A percentile compares a stretch with the other conserved stretches of the same genome.
Evolutionary conservation across 1,139 yeast genomes (phyloP).

Genomic region (Hyphopichia buzzinii): DNA sequence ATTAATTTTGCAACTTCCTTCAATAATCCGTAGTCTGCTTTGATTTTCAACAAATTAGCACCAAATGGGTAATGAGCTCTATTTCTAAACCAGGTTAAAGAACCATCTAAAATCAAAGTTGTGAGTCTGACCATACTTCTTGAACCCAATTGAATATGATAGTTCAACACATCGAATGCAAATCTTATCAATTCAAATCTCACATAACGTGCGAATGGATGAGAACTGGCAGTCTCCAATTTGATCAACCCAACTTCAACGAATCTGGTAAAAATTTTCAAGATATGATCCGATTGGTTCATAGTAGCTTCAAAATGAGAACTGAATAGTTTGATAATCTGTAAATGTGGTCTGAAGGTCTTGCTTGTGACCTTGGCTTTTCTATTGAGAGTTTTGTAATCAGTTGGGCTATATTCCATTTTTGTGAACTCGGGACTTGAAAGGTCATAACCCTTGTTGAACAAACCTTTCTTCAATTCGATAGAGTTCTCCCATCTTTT

Average conservation of each 20-base stretch:
- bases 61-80: conserved; percentile 79
- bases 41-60: conserved; percentile 68
- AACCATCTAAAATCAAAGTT: conserved; percentile 58
- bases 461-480: conserved; percentile 61
- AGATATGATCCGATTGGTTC: conserved; percentile 68
- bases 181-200: conserved; percentile 75
- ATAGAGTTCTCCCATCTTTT: conserved; percentile 69
- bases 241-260: conserved; percentile 58
- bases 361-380: conserved; percentile 47
- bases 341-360: conserved; percentile 70
- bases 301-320: conserved; percentile 84
- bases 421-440: conserved; percentile 59
- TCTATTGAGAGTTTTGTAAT: conserved; percentile 57
- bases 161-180: conserved; percentile 61
- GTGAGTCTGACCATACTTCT: conserved; percentile 46
- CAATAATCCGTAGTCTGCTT: conserved; percentile 65
- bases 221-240: conserved; percentile 62
- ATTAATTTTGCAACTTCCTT: conserved; percentile 46
- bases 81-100: conserved; percentile 75
- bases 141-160: conserved; percentile 50
- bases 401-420: conserved; percentile 92
- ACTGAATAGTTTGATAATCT: conserved; percentile 63
- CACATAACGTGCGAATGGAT: conserved; percentile 74
- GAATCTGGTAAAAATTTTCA: conserved; percentile 67
- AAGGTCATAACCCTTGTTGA: conserved; percentile 58